These are phyloP conservation scores for Spinacia oleracea DNA, from an alignment of 179 eudicot genomes.

Conservation along the genomic window DNA sequence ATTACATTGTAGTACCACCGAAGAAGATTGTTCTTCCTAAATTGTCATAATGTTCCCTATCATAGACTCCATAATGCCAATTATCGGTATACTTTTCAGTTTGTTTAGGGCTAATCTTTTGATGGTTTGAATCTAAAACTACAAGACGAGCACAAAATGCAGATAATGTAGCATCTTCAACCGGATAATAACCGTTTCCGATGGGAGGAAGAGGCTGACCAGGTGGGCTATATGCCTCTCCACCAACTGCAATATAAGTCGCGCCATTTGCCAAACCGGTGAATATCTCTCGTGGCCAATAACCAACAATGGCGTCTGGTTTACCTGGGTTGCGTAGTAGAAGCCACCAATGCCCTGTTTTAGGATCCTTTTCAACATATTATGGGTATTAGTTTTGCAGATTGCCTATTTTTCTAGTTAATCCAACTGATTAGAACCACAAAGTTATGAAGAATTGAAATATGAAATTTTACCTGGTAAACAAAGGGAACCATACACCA, in stretches of 20 bases:
- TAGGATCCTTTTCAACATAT: slow-evolving; percentile 1
- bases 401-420: too few species aligned
- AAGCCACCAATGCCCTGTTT: slow-evolving; percentile 14
- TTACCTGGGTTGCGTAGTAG: background rate
- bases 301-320: background rate
- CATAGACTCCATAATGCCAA: slow-evolving; percentile 19
- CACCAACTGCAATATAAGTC: too few species aligned
- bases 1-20: background rate
- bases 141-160: too few species aligned
- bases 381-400: background rate
- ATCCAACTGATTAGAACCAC: too few species aligned
- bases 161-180: too few species aligned
- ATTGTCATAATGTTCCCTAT: background rate
- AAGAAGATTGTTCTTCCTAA: background rate
- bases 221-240: too few species aligned
- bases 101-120: background rate
- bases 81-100: background rate
- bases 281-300: slow-evolving; percentile 19
- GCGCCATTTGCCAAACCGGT: background rate
- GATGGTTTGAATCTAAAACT: background rate
- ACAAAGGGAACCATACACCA: too few species aligned
- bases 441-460: too few species aligned
- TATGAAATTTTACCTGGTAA: too few species aligned
- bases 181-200: too few species aligned
- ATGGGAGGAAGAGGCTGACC: too few species aligned